phyloP scores from a whole-genome alignment of 345 rosid genomes.

The Syzygium oleosum region DNA sequence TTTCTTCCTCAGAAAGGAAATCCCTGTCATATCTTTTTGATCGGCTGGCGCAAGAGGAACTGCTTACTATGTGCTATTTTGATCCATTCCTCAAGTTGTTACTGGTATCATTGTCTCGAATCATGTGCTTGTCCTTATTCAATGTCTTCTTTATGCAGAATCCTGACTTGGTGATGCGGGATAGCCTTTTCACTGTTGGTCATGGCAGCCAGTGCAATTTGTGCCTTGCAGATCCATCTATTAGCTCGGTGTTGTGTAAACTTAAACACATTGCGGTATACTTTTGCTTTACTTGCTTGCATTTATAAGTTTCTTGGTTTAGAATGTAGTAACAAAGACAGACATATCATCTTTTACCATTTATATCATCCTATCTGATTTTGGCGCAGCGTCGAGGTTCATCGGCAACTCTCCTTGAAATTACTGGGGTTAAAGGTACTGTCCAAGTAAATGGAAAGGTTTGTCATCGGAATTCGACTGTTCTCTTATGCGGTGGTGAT shows the following conservation, averaged over 20 bases:
- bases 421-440: slow-evolving; percentile 67
- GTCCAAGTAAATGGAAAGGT: slow-evolving; percentile 81
- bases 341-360: not conserved
- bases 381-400: slow-evolving; percentile 51
- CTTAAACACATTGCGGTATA: slow-evolving; percentile 74
- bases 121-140: not conserved
- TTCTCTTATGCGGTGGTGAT: slow-evolving; percentile 77
- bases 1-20: not conserved
- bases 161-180: slow-evolving; percentile 56
- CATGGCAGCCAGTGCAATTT: slow-evolving; percentile 64
- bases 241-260: slow-evolving; percentile 56
- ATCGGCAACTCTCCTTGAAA: slow-evolving; percentile 57
- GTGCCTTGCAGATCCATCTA: slow-evolving; percentile 54
- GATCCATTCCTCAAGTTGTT: not conserved
- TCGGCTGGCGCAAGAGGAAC: not conserved
- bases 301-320: not conserved
- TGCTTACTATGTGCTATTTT: not conserved
- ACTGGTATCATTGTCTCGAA: not conserved
- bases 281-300: not conserved
- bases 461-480: slow-evolving; percentile 31
- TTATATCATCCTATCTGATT: not conserved
- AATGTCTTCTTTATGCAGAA: slow-evolving; percentile 40
- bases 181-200: slow-evolving; percentile 66
- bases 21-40: not conserved
- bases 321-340: not conserved